Evolutionary conservation across 2,329 filamentous ascomycete species (phyloP).

Genomic region (Fusarium sarcochroum): DNA sequence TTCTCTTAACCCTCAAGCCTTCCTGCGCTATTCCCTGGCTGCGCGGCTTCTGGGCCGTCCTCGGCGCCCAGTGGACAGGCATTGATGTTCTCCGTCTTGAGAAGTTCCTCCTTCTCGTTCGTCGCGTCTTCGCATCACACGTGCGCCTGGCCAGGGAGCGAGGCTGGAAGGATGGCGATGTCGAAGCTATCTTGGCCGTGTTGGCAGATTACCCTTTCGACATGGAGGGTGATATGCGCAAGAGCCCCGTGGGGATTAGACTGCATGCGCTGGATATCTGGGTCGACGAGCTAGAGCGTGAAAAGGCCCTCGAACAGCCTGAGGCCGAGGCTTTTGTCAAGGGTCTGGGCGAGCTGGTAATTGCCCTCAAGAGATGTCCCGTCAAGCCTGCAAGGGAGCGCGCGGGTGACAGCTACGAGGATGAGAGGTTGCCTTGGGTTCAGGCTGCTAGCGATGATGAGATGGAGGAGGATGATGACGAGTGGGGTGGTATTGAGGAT

Average conservation of each 20-base stretch:
- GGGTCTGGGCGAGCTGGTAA: constrained; percentile 67
- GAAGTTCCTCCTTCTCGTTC: constrained; percentile 90
- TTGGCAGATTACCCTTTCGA: constrained; percentile 54
- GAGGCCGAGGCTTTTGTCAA: constrained; percentile 64
- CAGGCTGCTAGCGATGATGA: constrained; percentile 52
- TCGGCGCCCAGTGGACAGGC: constrained; percentile 78
- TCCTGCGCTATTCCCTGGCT: constrained; percentile 64
- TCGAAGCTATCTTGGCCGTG: constrained; percentile 48
- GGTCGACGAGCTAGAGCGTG: constrained; percentile 88
- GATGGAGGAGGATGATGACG: constrained; percentile 57
- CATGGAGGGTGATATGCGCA: constrained; percentile 59
- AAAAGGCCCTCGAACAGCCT: constrained; percentile 64
- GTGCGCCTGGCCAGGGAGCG: constrained; percentile 64
- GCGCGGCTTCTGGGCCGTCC: constrained; percentile 78
- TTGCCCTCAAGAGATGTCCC: constrained; percentile 69
- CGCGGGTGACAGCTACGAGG: constrained; percentile 77
- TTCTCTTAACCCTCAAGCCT: constrained; percentile 70
- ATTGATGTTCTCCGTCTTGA: constrained; percentile 86
- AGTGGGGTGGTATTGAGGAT: constrained; percentile 79
- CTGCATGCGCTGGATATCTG: constrained; percentile 93
- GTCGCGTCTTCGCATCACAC: constrained; percentile 81
- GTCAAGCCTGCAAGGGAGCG: constrained; percentile 80
- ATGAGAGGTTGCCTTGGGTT: constrained; percentile 79
- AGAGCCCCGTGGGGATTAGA: constrained; percentile 85
- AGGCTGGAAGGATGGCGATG: constrained; percentile 51